These are phyloP conservation scores for Aspergillus olivimuriae DNA, from an alignment of 495 filamentous ascomycete genomes.

Conservation along the genomic window DNA sequence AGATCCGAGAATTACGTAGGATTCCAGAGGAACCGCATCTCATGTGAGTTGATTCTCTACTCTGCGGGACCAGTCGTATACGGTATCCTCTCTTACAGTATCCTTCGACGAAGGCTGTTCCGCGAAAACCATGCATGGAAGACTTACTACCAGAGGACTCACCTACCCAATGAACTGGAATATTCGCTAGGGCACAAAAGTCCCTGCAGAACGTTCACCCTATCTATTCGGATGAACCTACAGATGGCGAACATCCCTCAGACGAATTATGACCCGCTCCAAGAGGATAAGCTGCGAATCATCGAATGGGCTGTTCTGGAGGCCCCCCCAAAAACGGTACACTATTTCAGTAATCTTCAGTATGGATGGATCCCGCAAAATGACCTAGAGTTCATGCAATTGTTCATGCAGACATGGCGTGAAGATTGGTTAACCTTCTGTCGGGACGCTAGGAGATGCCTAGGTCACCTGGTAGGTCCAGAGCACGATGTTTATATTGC, in stretches of 20 bases:
- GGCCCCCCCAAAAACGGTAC: slow-evolving; percentile 8
- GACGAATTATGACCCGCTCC: not conserved
- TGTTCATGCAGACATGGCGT: slow-evolving; percentile 13
- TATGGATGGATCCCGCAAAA: slow-evolving; percentile 16
- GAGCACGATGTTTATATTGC: too few species aligned
- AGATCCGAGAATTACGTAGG: slow-evolving; percentile 1
- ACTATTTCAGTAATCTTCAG: slow-evolving; percentile 17
- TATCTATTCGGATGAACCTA: slow-evolving; percentile 6
- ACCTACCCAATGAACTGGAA: slow-evolving; percentile 6
- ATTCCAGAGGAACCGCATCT: slow-evolving; percentile 9
- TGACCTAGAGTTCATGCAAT: slow-evolving; percentile 13
- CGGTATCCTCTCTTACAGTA: not conserved
- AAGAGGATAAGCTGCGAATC: slow-evolving; percentile 1
- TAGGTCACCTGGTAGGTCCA: slow-evolving; percentile 5
- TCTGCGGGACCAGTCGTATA: too few species aligned
- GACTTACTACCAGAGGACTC: slow-evolving; percentile 5
- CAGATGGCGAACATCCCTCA: not conserved
- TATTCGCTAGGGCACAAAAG: slow-evolving; percentile 10
- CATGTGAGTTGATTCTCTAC: slow-evolving; percentile 2
- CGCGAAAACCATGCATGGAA: slow-evolving; percentile 10
- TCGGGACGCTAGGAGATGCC: slow-evolving; percentile 5
- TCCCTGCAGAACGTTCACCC: slow-evolving; percentile 10
- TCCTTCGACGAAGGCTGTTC: slow-evolving; percentile 4
- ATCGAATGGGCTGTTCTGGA: slow-evolving; percentile 12
- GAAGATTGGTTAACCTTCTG: slow-evolving; percentile 13